Evolutionary conservation across 306 rosid genomes (phyloP), one percentile per base, ranked within the genome.

Genomic region (Argentina anserina): DNA sequence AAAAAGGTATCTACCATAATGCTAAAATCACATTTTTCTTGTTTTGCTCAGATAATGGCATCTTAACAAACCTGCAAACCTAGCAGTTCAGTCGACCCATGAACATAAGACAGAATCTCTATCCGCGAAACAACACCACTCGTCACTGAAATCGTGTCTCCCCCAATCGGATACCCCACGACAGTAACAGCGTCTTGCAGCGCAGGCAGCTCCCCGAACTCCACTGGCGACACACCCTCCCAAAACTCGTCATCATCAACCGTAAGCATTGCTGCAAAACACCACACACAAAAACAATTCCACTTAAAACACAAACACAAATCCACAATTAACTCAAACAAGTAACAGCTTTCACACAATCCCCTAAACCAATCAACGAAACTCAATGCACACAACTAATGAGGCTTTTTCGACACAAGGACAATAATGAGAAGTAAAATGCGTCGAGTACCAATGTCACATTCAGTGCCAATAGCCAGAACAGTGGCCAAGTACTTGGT

Each of bases 111-210:
- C 17, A 91, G 86, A 79, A 95, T 88, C 93, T 95, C 97, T 55
- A 95, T 90, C 69, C 97, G 88, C 0, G 99, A 95, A 11, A 95
- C 96, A 72, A 90, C 99, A 65, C 99, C 97, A 85, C 97, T 91
- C 39, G 99, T 95, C 75, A 95, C 99, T 40, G 97, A 95, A 81
- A 95, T 91, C 45, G 97, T 95, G 83, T 95, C 97, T 42, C 97
- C 97, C 13, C 99, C 99, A 82, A 95, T 90, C 13, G 99, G 99
- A 68, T 95, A 95, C 71, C 99, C 97, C 70, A 95, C 97, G 28
- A 95, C 99, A 76, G 91, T 95, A 47, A 95, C 96, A 0, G 97
- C 96, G 81, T 95, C 99, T 81, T 91, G 97, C 62, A 95, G 93
- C 5, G 97, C 76, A 29, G 97, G 97, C 82, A 95, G 81, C 23